Conservation (phyloP, 768 basidiomycete species). For the Pulveroboletus sp. region DNA sequence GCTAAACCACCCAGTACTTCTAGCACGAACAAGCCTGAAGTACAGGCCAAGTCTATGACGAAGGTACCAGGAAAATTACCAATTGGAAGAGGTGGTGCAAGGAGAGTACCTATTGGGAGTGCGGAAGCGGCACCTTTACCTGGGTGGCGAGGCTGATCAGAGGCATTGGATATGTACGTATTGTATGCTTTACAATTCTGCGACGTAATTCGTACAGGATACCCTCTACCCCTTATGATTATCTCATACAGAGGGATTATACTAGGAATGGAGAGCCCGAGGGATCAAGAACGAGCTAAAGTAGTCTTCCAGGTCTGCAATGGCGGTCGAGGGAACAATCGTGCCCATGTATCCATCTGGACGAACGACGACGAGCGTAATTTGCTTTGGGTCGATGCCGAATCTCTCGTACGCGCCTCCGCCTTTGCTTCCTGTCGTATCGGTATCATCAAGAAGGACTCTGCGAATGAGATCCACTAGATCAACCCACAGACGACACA, state of each 20-base stretch:
- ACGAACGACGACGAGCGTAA: conserved; percentile 35
- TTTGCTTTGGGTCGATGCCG: conserved; percentile 27
- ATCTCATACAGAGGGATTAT: neutral
- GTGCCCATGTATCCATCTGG: conserved; percentile 40
- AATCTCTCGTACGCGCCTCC: conserved; percentile 33
- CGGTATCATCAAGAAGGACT: conserved; percentile 35
- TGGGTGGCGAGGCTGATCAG: conserved; percentile 43
- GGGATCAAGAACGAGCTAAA: conserved; percentile 43
- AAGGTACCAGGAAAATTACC: conserved; percentile 31
- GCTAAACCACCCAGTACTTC: conserved; percentile 9
- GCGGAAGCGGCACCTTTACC: conserved; percentile 53
- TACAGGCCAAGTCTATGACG: conserved; percentile 1
- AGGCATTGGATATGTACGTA: too few relatives aligned
- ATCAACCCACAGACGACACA: neutral
- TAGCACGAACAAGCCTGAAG: conserved; percentile 12
- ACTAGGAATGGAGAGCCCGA: neutral
- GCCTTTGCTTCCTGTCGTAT: conserved; percentile 27
- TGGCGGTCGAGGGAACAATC: conserved; percentile 25
- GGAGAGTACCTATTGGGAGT: conserved; percentile 65
- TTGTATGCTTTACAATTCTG: conserved; percentile 2
- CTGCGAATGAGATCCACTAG: conserved; percentile 12
- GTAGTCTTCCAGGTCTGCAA: conserved; percentile 41
- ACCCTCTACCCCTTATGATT: neutral
- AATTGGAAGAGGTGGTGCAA: conserved; percentile 44
- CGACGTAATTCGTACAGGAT: conserved; percentile 23